Base-by-base conservation (phyloP, 1,284 basidiomycete genomes). In the Phlebopus sp. region DNA sequence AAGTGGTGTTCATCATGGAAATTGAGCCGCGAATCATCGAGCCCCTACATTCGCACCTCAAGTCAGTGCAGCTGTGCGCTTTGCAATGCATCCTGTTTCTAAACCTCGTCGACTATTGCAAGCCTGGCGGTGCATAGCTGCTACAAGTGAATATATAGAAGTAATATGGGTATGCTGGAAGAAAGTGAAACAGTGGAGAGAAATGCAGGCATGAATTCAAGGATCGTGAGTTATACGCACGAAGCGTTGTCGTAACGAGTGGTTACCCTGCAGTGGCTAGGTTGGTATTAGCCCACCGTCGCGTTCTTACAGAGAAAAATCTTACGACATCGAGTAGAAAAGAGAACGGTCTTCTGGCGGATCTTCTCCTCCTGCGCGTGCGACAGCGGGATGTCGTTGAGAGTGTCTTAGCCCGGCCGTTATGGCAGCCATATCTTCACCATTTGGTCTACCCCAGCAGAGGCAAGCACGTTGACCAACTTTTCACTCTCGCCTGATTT, bases 401-500 rank as follows among this genome's bases (percentile, higher is more conserved):
- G 31, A 39, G n/a, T 18, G 17, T n/a, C 18, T 30, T 13, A 21
- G 21, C 31, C 29, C 17, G 35, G 31, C 27, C 35, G 48, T 74
- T 62, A 79, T 60, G 78, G 78, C 55, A 79, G 68, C 79, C 79
- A 81, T 48, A 81, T 77, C 68, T 81, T 81, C 62, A 81, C 71
- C 40, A 77, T 74, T 68, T 90, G 84, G 66, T 92, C 90, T 18
- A 90, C 84, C 40, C 84, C 85, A 5, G 86, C 90, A 8, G 88
- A 88, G 29, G 90, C 90, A 40, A 92, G 70, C 11, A 92, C 89
- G 60, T 91, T 92, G 49, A 90, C 78, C 49, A 82, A 60, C 64
- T 84, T 79, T 57, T 75, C 77, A 36, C 70, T 68, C 43, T 77
- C 78, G 41, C 54, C 63, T 36, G 69, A 41, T 55, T 64, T 56